These are phyloP conservation scores for Parathielavia hyrcaniae DNA, from an alignment of 495 filamentous ascomycete genomes.

Conservation along the genomic window DNA sequence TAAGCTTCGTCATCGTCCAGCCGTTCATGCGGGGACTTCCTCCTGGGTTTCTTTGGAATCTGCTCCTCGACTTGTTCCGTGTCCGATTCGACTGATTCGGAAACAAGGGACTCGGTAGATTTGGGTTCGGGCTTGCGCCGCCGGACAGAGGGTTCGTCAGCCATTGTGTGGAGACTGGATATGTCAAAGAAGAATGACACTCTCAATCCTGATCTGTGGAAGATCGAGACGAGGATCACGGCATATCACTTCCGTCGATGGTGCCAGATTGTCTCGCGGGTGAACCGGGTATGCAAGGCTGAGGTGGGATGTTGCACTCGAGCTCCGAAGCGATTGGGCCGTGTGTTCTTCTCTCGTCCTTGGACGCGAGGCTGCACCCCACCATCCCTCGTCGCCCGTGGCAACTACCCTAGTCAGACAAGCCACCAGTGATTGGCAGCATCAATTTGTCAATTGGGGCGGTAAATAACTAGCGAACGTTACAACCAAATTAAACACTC, in stretches of 20 bases:
- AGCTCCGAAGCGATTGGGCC: conserved; percentile 12
- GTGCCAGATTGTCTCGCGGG: conserved; percentile 16
- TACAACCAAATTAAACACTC: conserved; percentile 13
- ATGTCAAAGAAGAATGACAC: not conserved
- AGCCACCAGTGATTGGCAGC: conserved; percentile 13
- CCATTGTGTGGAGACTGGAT: conserved; percentile 16
- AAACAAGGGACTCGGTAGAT: conserved; percentile 8
- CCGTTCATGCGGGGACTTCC: conserved; percentile 23
- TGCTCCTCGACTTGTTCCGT: not conserved
- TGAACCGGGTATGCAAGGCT: conserved; percentile 16
- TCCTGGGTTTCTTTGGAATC: conserved; percentile 17
- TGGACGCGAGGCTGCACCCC: conserved; percentile 1
- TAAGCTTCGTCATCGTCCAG: conserved; percentile 41
- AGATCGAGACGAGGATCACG: too few relatives aligned
- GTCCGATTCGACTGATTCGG: conserved; percentile 16
- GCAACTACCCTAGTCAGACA: conserved; percentile 10
- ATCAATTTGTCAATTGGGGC: not conserved
- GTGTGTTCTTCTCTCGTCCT: not conserved
- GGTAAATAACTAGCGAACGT: conserved; percentile 17
- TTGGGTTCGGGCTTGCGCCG: conserved; percentile 29
- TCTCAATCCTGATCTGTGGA: not conserved
- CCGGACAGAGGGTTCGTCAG: conserved; percentile 25
- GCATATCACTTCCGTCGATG: not conserved
- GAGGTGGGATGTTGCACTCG: conserved; percentile 4
- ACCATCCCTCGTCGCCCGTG: conserved; percentile 19